These are phyloP conservation scores for Botryotinia globosa DNA, from an alignment of 2,329 filamentous ascomycete species.

Conservation along the genomic window DNA sequence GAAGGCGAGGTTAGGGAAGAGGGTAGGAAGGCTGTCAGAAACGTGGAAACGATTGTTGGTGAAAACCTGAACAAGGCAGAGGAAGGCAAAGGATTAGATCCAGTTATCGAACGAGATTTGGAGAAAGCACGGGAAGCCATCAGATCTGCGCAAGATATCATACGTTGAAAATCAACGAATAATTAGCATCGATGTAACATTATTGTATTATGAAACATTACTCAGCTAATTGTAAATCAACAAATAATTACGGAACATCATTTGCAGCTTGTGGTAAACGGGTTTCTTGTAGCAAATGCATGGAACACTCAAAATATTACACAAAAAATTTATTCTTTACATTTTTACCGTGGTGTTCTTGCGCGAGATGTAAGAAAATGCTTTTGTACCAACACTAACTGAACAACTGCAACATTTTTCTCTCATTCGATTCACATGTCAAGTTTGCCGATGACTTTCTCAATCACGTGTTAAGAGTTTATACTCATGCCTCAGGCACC, in stretches of 20 bases:
- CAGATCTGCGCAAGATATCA: conserved; percentile 15
- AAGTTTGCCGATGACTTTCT: no score
- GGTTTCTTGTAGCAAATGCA: not conserved
- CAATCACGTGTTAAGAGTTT: not conserved
- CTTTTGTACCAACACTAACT: not conserved
- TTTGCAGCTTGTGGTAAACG: not conserved
- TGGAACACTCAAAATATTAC: not conserved
- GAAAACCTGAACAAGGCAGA: conserved; percentile 18
- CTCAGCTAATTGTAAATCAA: conserved; percentile 3
- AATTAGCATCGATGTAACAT: conserved; percentile 19
- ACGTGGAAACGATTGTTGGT: conserved; percentile 52
- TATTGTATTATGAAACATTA: conserved; percentile 20
- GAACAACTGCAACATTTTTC: not conserved
- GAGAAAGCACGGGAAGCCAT: conserved; percentile 13
- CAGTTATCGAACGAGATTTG: conserved; percentile 11
- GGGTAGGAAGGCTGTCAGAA: conserved; percentile 59
- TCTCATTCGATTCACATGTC: no score
- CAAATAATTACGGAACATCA: conserved; percentile 9
- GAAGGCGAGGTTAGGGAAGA: conserved; percentile 66
- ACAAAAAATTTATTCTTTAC: not conserved
- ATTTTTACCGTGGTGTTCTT: not conserved
- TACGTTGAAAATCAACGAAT: conserved; percentile 11
- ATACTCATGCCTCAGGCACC: not conserved
- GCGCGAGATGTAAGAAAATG: not conserved
- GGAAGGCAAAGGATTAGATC: conserved; percentile 11